These are phyloP conservation scores for Aureobasidium sp. DNA, from an alignment of 2,329 filamentous ascomycete genomes.

Conservation along the genomic window DNA sequence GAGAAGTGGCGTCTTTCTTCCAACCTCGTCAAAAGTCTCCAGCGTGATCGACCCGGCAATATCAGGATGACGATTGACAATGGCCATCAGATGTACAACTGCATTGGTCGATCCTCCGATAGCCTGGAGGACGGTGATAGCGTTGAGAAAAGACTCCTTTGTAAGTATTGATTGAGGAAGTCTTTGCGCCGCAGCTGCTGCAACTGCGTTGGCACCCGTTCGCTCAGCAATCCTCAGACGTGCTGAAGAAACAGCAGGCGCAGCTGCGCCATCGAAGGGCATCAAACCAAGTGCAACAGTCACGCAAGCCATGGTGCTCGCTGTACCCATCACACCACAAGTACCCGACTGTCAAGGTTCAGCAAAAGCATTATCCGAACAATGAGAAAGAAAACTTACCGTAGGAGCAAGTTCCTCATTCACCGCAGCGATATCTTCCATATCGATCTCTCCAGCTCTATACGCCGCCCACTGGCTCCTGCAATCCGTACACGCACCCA, in stretches of 20 bases:
- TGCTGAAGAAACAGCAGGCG: constrained; percentile 47
- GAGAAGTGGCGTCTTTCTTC: constrained; percentile 40
- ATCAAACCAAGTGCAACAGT: constrained; percentile 47
- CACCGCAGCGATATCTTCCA: constrained; percentile 63
- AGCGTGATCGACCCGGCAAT: constrained; percentile 40
- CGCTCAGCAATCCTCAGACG: constrained; percentile 48
- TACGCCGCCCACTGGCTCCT: constrained; percentile 66
- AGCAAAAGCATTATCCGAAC: background rate
- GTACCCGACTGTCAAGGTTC: constrained; percentile 33
- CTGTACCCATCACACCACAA: constrained; percentile 53
- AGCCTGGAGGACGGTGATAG: constrained; percentile 38
- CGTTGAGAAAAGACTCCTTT: constrained; percentile 43
- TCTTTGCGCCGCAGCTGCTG: constrained; percentile 30
- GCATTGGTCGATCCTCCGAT: constrained; percentile 40
- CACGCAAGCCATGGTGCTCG: constrained; percentile 51
- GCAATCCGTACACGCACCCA: constrained; percentile 70
- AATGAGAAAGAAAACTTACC: constrained; percentile 32
- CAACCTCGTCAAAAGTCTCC: constrained; percentile 42
- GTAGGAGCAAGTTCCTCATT: constrained; percentile 69
- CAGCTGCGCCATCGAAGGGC: constrained; percentile 45
- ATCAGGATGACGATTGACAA: constrained; percentile 44
- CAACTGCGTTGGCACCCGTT: constrained; percentile 44
- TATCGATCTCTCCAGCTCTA: constrained; percentile 57
- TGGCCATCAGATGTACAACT: constrained; percentile 39
- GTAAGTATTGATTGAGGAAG: constrained; percentile 40